These are phyloP conservation scores for Diaporthe australafricana DNA, from an alignment of 2,329 filamentous ascomycete genomes.

Conservation along the genomic window DNA sequence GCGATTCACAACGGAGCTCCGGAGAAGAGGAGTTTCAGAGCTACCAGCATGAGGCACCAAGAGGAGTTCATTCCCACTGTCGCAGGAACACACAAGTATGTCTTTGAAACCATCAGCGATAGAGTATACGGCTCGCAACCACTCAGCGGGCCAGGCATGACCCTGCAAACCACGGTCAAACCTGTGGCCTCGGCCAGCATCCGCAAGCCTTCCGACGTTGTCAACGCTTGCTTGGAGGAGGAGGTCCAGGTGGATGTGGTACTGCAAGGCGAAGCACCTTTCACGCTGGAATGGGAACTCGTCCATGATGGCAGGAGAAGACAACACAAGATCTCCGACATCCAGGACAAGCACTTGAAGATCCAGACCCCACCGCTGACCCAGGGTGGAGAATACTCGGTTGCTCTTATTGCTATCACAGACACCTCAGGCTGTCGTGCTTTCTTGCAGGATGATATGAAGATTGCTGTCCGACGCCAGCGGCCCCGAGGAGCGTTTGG, in stretches of 20 bases:
- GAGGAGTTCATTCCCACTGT: slow-evolving; percentile 84
- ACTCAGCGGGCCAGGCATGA: slow-evolving; percentile 70
- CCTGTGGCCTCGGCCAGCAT: slow-evolving; percentile 87
- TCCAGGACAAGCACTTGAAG: slow-evolving; percentile 71
- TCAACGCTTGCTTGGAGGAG: slow-evolving; percentile 86
- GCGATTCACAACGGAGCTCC: slow-evolving; percentile 72
- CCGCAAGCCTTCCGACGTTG: slow-evolving; percentile 62
- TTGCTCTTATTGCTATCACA: slow-evolving; percentile 87
- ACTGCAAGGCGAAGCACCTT: slow-evolving; percentile 85
- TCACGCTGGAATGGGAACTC: slow-evolving; percentile 91
- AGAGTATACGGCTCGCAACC: slow-evolving; percentile 78
- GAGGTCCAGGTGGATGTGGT: slow-evolving; percentile 77
- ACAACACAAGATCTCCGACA: slow-evolving; percentile 72
- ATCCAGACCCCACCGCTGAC: slow-evolving; percentile 81
- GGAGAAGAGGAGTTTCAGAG: slow-evolving; percentile 64
- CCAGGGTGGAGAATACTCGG: slow-evolving; percentile 89
- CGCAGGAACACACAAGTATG: slow-evolving; percentile 88
- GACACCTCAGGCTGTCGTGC: slow-evolving; percentile 90
- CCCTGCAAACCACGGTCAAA: slow-evolving; percentile 90
- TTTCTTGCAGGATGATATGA: slow-evolving; percentile 84
- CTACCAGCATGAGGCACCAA: slow-evolving; percentile 83
- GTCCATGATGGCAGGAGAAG: slow-evolving; percentile 89
- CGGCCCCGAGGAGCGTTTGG: slow-evolving; percentile 90
- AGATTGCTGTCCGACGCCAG: slow-evolving; percentile 88
- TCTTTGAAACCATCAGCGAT: slow-evolving; percentile 85